Evolutionary conservation across 192 early-diverging fungal genomes (phyloP).

Genomic region (Umbelopsis vinacea): DNA sequence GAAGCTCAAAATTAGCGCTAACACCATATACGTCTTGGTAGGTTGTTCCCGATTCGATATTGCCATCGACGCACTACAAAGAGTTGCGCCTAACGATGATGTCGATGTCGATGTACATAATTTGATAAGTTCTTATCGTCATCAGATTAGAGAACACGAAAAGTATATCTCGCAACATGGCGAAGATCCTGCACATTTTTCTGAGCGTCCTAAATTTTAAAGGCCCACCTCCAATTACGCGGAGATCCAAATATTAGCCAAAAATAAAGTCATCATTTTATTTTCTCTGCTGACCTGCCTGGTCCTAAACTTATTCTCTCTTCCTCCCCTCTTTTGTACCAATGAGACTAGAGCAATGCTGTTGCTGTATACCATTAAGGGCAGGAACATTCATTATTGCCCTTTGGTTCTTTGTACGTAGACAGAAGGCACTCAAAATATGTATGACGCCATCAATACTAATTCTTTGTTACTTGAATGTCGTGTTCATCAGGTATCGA

Average conservation of each 20-base stretch:
- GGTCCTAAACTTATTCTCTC: neutral
- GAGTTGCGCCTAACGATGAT: conserved; percentile 14
- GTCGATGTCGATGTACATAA: conserved; percentile 31
- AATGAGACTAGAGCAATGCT: conserved; percentile 42
- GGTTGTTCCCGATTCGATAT: conserved; percentile 40
- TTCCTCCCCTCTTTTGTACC: conserved; percentile 1
- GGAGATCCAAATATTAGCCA: conserved; percentile 14
- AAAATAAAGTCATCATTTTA: conserved; percentile 20
- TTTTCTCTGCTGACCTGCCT: conserved; percentile 18
- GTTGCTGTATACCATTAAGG: conserved; percentile 43
- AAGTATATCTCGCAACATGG: conserved; percentile 46
- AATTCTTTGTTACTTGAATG: neutral
- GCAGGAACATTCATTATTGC: conserved; percentile 44
- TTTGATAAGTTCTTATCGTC: conserved; percentile 35
- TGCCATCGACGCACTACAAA: conserved; percentile 40
- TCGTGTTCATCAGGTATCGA: neutral
- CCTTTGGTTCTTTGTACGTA: conserved; percentile 39
- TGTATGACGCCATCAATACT: neutral
- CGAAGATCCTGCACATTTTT: conserved; percentile 33
- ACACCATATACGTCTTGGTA: conserved; percentile 8
- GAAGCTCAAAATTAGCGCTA: neutral
- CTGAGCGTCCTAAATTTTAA: conserved; percentile 28
- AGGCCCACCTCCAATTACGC: conserved; percentile 6
- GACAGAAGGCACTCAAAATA: neutral
- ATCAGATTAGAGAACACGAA: conserved; percentile 32